Base-by-base conservation (phyloP, 768 basidiomycete species). In the Fistulinella prunicolor region DNA sequence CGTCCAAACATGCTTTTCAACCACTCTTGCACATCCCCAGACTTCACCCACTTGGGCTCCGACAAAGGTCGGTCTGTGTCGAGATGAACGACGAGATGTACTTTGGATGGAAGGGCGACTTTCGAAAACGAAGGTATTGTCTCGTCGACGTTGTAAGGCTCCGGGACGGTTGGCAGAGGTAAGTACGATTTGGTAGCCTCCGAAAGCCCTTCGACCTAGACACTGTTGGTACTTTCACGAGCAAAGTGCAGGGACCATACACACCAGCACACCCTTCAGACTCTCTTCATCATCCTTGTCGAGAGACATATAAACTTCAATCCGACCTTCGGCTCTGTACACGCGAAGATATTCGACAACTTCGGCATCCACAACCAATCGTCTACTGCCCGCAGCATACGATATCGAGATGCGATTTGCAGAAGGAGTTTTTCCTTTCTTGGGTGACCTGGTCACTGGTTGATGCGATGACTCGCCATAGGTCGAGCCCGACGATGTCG, bases 11-110 rank as follows among this genome's bases (percentile, higher is more conserved):
- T 89, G 58, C 80, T 89, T 66, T 82, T 82, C 58, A 91, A 70
- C 94, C 94, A 98, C 32, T 94, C 93, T 58, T 95, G 91, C 20
- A 94, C 81, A 62, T 94, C 89, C 24, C 95, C 95, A 8, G 87
- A 86, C 67, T 93, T 91, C 30, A 93, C 92, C 96, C 95, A 99
- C 65, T 92, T 89, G 7, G 96, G 93, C 65, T 97, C 94, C 14
- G 93, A 94, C 28, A 98, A 70, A 0, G 96, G 96, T 49, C 88
- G 82, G 26, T 80, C 81, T 47, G 81, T 89, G 66, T 99, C 95
- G 52, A 98, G 79, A 69, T 92, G 79, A 20, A 88, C 84, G 9
- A 80, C 60, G 38, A 96, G 71, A n/a, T 77, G 81, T 17, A 88
- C 62, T 23, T 78, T 77, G 20, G 76, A 68, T 22, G 86, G 82